Evolutionary conservation across 2,329 filamentous ascomycete species (phyloP).

Genomic region (Penicillium italicum): DNA sequence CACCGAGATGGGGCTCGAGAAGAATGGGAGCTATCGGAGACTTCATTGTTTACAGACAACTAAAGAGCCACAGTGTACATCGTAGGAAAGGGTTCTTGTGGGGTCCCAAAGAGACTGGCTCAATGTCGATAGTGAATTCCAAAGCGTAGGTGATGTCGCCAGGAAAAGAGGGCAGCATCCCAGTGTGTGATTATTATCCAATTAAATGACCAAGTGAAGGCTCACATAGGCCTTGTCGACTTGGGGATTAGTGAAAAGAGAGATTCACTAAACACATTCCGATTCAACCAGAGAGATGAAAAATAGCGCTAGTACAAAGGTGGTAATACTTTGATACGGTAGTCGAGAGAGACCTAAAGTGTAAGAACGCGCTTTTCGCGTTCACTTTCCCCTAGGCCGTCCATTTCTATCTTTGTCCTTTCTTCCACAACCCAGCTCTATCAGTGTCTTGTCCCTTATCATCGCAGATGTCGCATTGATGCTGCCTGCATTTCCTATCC

Average conservation of each 20-base stretch:
- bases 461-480: not conserved
- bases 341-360: slow-evolving; percentile 6
- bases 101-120: not conserved
- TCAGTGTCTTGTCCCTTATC: not conserved
- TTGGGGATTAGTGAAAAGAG: not conserved
- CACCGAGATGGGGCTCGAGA: slow-evolving; percentile 17
- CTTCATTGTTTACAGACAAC: not conserved
- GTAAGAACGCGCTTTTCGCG: slow-evolving; percentile 29
- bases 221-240: not conserved
- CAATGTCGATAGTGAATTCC: not conserved
- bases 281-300: not conserved
- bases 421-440: slow-evolving; percentile 3
- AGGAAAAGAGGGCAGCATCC: not conserved
- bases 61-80: not conserved
- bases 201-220: not conserved
- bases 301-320: slow-evolving; percentile 14
- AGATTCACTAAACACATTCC: not conserved
- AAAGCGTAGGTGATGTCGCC: not conserved
- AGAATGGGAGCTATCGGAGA: slow-evolving; percentile 16
- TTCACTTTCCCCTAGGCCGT: slow-evolving; percentile 6
- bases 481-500: not conserved
- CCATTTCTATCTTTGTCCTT: not conserved
- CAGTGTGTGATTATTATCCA: not conserved
- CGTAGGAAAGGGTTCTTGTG: not conserved
- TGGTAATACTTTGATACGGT: slow-evolving; percentile 23